Evolutionary conservation across 768 basidiomycete species (phyloP), one percentile per base, ranked within the genome.

Genomic region (Lactarius quietus): DNA sequence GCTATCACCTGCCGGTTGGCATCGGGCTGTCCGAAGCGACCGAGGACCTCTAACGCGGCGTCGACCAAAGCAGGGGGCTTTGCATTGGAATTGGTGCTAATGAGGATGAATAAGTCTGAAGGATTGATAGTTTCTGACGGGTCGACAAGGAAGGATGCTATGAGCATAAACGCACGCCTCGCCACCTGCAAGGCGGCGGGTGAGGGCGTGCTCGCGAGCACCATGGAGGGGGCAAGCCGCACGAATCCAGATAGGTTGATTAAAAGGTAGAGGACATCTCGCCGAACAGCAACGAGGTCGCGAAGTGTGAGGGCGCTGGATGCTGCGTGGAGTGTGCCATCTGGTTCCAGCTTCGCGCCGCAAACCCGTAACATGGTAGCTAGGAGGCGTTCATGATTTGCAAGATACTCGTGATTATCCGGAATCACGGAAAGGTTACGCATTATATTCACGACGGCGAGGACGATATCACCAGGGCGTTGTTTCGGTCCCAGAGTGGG

Each of bases 21-120:
- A 75, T 98, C 96, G 20, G 79, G 76, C 57, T 90, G 88, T 38
- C 86, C 84, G 62, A 97, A 76, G 45, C 86, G 85, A n/a, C 90
- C 88, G 71, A 95, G 90, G 3, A 87, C 85, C 66, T 96, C 92
- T 59, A 98, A 79, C n/a, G 93, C 92, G 36, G 84, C 77, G 69
- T 95, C 92, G 9, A 86, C 80, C 41, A 87, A 78, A 29, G 80
- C 74, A 0, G 89, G 85, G 26, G 89, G 88, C 64, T 79, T 84
- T 29, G 78, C 72, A 61, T 73, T 75, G 33, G 76, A 76, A 39
- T 77, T 75, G 18, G 76, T 71, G 6, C 86, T 85, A 58, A 77
- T 76, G 41, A 83, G 76, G 69, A 89, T 82, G n/a, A 88, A 75
- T 67, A 78, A 81, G 29, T 82, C 80, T 31, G 82, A 78, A 2